phyloP scores from a whole-genome alignment of 2,329 filamentous ascomycete genomes.

The Botrytis squamosa region DNA sequence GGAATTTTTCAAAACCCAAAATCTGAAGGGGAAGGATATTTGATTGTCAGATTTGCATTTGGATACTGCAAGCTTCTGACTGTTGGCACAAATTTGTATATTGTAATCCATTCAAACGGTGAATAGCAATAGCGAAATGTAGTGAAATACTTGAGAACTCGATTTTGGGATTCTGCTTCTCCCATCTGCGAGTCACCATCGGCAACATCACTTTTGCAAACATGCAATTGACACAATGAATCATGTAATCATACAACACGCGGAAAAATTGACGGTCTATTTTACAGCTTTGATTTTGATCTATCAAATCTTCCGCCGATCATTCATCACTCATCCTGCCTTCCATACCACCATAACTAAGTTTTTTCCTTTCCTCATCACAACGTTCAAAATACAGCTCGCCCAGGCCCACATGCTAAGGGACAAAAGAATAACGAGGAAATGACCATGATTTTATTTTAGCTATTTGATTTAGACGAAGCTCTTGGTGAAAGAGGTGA shows the following conservation, averaged over 20 bases:
- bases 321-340: conserved; percentile 25
- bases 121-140: not conserved
- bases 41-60: not conserved
- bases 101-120: not conserved
- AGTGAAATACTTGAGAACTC: not conserved
- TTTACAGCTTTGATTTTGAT: conserved; percentile 38
- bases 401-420: conserved; percentile 30
- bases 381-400: conserved; percentile 31
- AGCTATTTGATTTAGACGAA: conserved; percentile 53
- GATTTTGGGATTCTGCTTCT: not conserved
- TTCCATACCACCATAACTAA: not conserved
- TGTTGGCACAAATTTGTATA: not conserved
- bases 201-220: not conserved
- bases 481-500: conserved; percentile 86
- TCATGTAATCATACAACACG: conserved; percentile 16
- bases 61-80: not conserved
- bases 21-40: not conserved
- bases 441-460: conserved; percentile 22
- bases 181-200: not conserved
- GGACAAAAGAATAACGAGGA: conserved; percentile 36
- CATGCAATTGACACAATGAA: not conserved
- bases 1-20: not conserved
- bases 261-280: conserved; percentile 38
- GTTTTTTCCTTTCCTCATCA: not conserved
- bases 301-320: conserved; percentile 33